Evolutionary conservation across 2,329 filamentous ascomycete genomes (phyloP), one percentile per base, ranked within the genome.

Genomic region (Gaeumannomyces tritici): DNA sequence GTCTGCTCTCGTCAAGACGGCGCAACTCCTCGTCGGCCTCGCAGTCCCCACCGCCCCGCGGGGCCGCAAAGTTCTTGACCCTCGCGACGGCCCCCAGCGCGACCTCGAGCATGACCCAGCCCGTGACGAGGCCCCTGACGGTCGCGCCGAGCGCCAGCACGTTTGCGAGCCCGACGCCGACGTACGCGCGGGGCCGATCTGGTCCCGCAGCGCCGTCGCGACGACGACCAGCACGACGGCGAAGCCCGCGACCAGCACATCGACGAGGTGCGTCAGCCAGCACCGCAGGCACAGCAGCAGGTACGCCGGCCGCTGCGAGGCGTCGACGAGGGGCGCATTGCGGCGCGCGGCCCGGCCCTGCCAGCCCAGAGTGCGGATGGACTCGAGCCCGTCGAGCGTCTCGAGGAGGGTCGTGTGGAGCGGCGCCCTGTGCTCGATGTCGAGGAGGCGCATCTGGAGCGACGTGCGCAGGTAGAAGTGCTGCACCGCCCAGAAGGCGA

Each of bases 321-420:
- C 71, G 63, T 86, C 80, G 1, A 87, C 71, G 0, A 83, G 73
- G 4, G 67, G 65, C 21, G 79, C 70, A 62, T 82, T 83, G 64
- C 75, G 75, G 31, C 76, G 66, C 21, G 77, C 71, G 62, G 78
- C 74, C 7, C 71, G 68, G 1, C 71, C 67, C 51, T 79, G 73
- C 83, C 83, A 86, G 3, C 78, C 77, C 64, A 84, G 86, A 1
- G 83, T 80, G 12, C 83, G 77, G 12, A 84, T 73, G 0, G 80
- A 82, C 0, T 73, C 73, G 2, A 83, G 68, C 0, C 81, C 81
- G 33, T 73, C 73, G 21, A 82, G 70, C 1, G 75, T 77, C 64
- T 81, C 79, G n/a, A 76, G 73, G 63, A 83, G 81, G 51, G 64
- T 61, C 18, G 65, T 60, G 61, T 79, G 81, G 1, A 84, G 70